Percentiles rank a stretch among this genome's conserved stretches.
Evolutionary conservation across 208 protist genomes (phyloP).

Genomic region (Eutreptiella sp.): DNA sequence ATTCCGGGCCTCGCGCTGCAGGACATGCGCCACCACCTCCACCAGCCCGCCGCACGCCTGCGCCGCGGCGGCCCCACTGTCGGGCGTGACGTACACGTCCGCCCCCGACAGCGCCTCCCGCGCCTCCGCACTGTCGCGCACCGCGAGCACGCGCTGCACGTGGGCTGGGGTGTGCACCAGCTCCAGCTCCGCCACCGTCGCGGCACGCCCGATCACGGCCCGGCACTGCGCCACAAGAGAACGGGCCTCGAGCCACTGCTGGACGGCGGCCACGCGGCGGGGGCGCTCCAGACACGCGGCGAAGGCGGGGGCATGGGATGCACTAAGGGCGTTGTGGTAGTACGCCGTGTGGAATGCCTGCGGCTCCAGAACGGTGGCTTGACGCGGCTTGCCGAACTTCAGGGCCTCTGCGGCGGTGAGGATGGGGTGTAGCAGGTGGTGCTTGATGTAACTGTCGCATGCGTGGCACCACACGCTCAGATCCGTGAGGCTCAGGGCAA

Average conservation of each 20-base stretch:
- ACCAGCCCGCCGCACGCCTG: conserved; percentile 2
- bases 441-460: too few relatives aligned
- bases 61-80: conserved; percentile 14
- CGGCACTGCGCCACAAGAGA: conserved; percentile 50
- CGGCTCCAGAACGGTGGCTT: too few relatives aligned
- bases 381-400: too few relatives aligned
- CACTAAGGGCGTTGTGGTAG: too few relatives aligned
- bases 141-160: conserved; percentile 9
- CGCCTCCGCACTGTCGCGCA: background rate
- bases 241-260: conserved; percentile 47
- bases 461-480: too few relatives aligned
- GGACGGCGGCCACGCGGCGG: too few relatives aligned
- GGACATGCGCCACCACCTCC: background rate
- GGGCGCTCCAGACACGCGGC: too few relatives aligned
- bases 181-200: conserved; percentile 58
- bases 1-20: conserved; percentile 21
- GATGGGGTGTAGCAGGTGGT: too few relatives aligned
- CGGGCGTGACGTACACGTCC: conserved; percentile 4
- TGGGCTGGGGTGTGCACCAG: conserved; percentile 36
- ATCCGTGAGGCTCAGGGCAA: too few relatives aligned
- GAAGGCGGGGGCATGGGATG: too few relatives aligned
- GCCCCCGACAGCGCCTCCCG: background rate
- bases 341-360: too few relatives aligned
- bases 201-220: conserved; percentile 40
- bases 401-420: too few relatives aligned